Evolutionary conservation across 108 stramenopile species (phyloP), one percentile per base, ranked within the genome.

Genomic region (Schizochytrium sp.): DNA sequence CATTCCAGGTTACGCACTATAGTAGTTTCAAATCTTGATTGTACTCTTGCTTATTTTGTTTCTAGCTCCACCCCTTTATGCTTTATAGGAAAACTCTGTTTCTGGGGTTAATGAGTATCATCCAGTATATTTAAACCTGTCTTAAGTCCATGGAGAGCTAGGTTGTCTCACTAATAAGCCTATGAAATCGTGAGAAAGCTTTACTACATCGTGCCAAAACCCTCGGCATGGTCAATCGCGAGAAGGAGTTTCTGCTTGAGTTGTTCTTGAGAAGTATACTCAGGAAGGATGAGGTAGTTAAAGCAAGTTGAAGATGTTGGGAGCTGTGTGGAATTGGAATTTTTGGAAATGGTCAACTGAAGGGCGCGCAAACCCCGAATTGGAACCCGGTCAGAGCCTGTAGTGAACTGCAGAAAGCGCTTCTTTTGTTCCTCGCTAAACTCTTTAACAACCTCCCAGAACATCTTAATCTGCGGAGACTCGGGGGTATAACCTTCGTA

Each of bases 271-370:
- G 87, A 40, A 19, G 58, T 19, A 72, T 93, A 94, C 89, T 93
- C 91, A 17, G 94, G 94, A 61, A 94, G 88, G 61, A 94, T 38
- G 12, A 96, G 92, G 58, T 95, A 94, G 90, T 97, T 98, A 93
- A 98, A 98, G 89, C 98, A 98, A 13, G 98, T 98, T 89, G 97
- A 97, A 7, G 96, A 88, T 7, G 97, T 96, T 0, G 98, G 98
- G 13, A 98, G 90, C 57, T 94, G 93, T 46, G 91, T 88, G 58
- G 95, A 95, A 72, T 98, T 97, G 7, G 96, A 93, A 8, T 96
- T 96, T 56, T 96, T 90, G 89, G 97, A 97, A 61, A 98, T 94
- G 50, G 94, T 95, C 89, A 98, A 96, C 28, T 92, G 58, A 89
- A 98, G 91, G 57, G 93, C 89, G 2, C 95, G 95, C 38, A 97